A percentile compares a stretch with the other conserved stretches of the same genome.
Evolutionary conservation across 176 grass and related monocot genomes (phyloP).

Genomic region (Oryza coarctata): DNA sequence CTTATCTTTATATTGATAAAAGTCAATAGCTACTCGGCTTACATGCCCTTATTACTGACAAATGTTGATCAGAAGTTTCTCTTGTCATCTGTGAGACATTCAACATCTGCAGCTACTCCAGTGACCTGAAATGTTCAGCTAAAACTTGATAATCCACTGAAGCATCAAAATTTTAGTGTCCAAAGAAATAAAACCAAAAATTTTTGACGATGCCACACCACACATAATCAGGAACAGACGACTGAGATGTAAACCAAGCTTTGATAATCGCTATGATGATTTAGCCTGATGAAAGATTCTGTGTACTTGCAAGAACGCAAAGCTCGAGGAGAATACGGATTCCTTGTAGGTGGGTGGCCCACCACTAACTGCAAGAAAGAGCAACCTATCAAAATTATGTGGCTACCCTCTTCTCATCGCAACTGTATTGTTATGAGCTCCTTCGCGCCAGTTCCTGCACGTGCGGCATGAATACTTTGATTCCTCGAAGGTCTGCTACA

Average conservation of each 20-base stretch:
- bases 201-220: background rate
- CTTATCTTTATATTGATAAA: background rate
- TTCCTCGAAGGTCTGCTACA: no score
- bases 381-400: background rate
- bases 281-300: slow-evolving; percentile 30
- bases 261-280: slow-evolving; percentile 8
- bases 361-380: slow-evolving; percentile 19
- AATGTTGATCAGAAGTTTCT: background rate
- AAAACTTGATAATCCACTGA: no score
- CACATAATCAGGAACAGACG: background rate
- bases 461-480: no score
- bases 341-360: slow-evolving; percentile 13
- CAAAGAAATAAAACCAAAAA: background rate
- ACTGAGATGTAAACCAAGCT: background rate
- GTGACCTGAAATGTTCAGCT: background rate
- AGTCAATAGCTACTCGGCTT: background rate
- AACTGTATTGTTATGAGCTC: background rate
- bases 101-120: background rate
- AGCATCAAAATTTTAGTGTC: background rate
- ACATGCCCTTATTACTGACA: background rate
- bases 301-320: slow-evolving; percentile 9
- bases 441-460: no score
- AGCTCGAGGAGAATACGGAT: slow-evolving; percentile 29
- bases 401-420: background rate
- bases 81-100: background rate